Percentiles rank a stretch among this genome's conserved stretches.
These are phyloP conservation scores for Arthrobotrys iridis DNA, from an alignment of 2,329 filamentous ascomycete genomes.

Conservation along the genomic window DNA sequence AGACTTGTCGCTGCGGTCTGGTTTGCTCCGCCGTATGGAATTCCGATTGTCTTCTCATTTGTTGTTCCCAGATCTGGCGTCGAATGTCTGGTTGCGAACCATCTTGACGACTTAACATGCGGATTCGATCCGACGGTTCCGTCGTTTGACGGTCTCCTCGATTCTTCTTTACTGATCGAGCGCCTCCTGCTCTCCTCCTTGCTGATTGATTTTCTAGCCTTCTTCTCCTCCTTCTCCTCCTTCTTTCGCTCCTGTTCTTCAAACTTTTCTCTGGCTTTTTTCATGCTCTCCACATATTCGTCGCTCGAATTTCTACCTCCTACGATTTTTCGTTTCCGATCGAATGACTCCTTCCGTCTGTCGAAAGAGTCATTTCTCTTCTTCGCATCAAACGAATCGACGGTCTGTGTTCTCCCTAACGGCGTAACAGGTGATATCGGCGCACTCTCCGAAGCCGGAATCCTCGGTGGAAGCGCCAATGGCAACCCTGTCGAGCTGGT, in stretches of 20 bases:
- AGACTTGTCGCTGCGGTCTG: slow-evolving; percentile 22
- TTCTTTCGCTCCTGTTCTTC: slow-evolving; percentile 44
- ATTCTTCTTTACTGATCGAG: slow-evolving; percentile 51
- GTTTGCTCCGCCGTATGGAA: slow-evolving; percentile 24
- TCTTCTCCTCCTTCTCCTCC: slow-evolving; percentile 43
- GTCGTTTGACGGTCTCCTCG: slow-evolving; percentile 44
- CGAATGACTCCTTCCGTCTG: slow-evolving; percentile 41
- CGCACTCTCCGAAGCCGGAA: slow-evolving; percentile 43
- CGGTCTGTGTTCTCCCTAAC: slow-evolving; percentile 21
- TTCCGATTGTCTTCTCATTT: slow-evolving; percentile 49
- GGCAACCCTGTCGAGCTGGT: slow-evolving; percentile 46
- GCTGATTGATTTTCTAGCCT: slow-evolving; percentile 45
- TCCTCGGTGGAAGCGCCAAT: slow-evolving; percentile 37
- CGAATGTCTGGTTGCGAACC: slow-evolving; percentile 30
- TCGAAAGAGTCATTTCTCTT: slow-evolving; percentile 46
- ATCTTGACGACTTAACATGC: slow-evolving; percentile 26
- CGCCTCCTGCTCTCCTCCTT: slow-evolving; percentile 35
- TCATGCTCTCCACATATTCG: slow-evolving; percentile 46
- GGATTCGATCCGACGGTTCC: slow-evolving; percentile 35
- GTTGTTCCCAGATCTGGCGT: slow-evolving; percentile 45
- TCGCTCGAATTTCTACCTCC: slow-evolving; percentile 45
- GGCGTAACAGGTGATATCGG: slow-evolving; percentile 42
- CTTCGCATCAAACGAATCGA: slow-evolving; percentile 34
- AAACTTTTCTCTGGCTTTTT: slow-evolving; percentile 41
- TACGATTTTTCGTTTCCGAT: slow-evolving; percentile 47